These are phyloP conservation scores for Blastobotrys aristatus DNA, from an alignment of 1,139 yeast species.

Conservation along the genomic window DNA sequence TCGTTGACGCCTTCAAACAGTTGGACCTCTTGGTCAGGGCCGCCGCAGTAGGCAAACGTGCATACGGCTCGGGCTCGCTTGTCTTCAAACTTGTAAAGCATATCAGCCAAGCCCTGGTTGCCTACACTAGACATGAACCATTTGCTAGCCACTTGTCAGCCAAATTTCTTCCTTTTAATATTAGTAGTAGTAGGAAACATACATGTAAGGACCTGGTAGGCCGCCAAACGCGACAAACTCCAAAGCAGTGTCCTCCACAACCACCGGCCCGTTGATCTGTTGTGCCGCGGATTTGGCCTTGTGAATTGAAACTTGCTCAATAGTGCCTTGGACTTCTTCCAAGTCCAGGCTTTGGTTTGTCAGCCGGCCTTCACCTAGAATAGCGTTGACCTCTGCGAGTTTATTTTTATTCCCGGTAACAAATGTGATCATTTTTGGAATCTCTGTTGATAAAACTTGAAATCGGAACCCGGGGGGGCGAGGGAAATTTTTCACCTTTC, in stretches of 20 bases:
- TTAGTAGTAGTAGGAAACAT: constrained; percentile 3
- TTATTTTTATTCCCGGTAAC: constrained; percentile 68
- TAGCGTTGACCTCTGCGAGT: constrained; percentile 73
- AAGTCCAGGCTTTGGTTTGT: constrained; percentile 63
- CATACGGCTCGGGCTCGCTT: constrained; percentile 86
- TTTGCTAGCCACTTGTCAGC: too few species aligned
- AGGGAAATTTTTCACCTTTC: neutral
- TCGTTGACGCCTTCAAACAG: constrained; percentile 81
- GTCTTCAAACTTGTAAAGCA: constrained; percentile 76
- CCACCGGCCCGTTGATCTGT: constrained; percentile 62
- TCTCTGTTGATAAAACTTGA: neutral
- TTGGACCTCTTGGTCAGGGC: constrained; percentile 64
- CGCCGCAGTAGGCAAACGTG: constrained; percentile 86
- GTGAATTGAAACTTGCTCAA: constrained; percentile 73
- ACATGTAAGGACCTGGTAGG: constrained; percentile 73
- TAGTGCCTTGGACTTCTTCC: constrained; percentile 86
- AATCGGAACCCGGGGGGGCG: neutral
- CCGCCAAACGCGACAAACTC: constrained; percentile 75
- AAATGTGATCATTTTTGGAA: constrained; percentile 13
- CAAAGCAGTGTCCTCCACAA: constrained; percentile 93
- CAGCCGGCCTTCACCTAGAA: constrained; percentile 54
- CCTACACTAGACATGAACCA: constrained; percentile 83
- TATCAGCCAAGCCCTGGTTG: constrained; percentile 63
- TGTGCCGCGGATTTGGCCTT: constrained; percentile 78
- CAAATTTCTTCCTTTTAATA: constrained; percentile 29